Evolutionary conservation across 2,329 filamentous ascomycete species (phyloP).

Genomic region (Cyanodermella asteris): DNA sequence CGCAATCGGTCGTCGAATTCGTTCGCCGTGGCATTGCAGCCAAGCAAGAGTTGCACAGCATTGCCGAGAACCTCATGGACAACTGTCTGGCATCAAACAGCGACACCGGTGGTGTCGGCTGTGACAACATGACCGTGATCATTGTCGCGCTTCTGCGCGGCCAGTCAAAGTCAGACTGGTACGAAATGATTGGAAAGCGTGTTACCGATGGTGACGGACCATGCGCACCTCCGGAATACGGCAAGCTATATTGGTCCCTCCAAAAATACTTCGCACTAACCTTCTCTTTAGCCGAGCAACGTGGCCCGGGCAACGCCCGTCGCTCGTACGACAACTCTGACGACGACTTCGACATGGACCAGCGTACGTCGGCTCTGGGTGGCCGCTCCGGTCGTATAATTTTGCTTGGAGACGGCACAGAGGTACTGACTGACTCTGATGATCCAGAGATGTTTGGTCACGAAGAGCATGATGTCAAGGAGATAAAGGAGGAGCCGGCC

Average conservation of each 20-base stretch:
- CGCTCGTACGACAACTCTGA: conserved; percentile 56
- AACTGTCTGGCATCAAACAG: conserved; percentile 96
- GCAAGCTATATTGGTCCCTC: too few species aligned
- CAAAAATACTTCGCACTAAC: conserved; percentile 20
- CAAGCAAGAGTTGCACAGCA: conserved; percentile 82
- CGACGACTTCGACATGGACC: conserved; percentile 28
- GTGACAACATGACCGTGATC: conserved; percentile 99
- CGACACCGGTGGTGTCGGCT: conserved; percentile 91
- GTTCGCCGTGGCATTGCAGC: conserved; percentile 88
- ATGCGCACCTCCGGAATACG: conserved; percentile 97
- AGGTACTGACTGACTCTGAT: conserved; percentile 70
- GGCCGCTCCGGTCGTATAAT: conserved; percentile 68
- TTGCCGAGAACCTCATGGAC: conserved; percentile 99
- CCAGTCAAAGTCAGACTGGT: conserved; percentile 94
- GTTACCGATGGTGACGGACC: conserved; percentile 94
- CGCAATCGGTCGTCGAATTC: conserved; percentile 91
- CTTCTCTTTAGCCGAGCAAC: conserved; percentile 49
- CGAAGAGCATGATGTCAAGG: conserved; percentile 66
- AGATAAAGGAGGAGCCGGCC: too few species aligned
- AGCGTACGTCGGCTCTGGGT: conserved; percentile 43
- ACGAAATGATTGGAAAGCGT: conserved; percentile 79
- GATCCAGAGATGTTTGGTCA: conserved; percentile 91
- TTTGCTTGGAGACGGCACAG: conserved; percentile 82
- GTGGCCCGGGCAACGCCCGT: conserved; percentile 58
- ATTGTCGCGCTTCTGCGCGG: conserved; percentile 76